Conservation (phyloP, 768 basidiomycete genomes). For the Xerocomus potaroensis region DNA sequence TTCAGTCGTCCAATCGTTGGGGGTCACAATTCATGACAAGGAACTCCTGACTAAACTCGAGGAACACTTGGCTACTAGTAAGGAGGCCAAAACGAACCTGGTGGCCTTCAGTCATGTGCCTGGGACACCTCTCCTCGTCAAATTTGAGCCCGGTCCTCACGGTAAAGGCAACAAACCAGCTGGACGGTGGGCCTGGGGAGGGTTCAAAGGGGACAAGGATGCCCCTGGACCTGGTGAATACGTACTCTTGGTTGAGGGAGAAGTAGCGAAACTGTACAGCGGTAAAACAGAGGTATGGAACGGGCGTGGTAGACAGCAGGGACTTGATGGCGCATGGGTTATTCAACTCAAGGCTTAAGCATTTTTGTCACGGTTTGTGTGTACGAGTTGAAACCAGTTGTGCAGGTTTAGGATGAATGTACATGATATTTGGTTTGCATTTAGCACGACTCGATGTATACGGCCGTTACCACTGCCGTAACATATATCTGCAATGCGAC, state of each 20-base stretch:
- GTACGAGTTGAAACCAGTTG: too few relatives aligned
- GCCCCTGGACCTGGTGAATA: not conserved
- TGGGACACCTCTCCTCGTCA: not conserved
- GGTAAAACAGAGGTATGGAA: not conserved
- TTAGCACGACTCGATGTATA: too few relatives aligned
- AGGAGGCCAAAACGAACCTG: not conserved
- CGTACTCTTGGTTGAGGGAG: not conserved
- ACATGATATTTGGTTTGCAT: too few relatives aligned
- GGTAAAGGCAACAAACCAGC: not conserved
- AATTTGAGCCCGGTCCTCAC: not conserved
- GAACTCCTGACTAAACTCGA: not conserved
- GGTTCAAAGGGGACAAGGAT: not conserved
- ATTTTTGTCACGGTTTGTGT: too few relatives aligned
- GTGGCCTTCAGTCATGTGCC: not conserved
- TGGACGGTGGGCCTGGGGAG: not conserved
- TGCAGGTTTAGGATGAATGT: too few relatives aligned
- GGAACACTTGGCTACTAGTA: not conserved
- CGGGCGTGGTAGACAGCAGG: not conserved
- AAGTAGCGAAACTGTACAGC: not conserved
- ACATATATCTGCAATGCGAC: too few relatives aligned
- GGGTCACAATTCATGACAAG: not conserved
- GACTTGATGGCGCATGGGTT: not conserved
- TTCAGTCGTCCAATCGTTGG: not conserved
- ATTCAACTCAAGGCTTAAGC: not conserved
- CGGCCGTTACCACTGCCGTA: too few relatives aligned